These are phyloP conservation scores for Ophiocordyceps camponoti-saundersi DNA, from an alignment of 2,329 filamentous ascomycete genomes.

Conservation along the genomic window DNA sequence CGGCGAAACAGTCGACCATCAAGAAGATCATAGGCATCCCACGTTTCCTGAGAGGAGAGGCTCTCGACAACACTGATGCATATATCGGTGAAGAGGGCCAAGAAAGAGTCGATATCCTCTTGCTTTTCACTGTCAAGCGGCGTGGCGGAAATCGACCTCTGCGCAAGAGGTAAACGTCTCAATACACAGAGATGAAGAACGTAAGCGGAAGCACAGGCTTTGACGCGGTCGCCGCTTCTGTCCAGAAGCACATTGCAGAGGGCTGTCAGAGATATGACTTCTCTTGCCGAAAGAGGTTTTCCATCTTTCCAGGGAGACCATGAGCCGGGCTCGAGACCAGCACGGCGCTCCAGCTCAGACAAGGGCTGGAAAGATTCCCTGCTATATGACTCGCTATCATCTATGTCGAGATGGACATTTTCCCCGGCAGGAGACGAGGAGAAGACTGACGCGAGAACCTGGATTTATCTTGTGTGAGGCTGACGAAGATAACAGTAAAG, in stretches of 20 bases:
- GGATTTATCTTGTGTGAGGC: not conserved
- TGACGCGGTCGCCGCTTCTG: not conserved
- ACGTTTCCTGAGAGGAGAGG: slow-evolving; percentile 1
- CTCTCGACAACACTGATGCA: slow-evolving; percentile 7
- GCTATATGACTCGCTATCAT: not conserved
- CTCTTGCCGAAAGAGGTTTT: slow-evolving; percentile 3
- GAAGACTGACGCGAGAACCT: not conserved
- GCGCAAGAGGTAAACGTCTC: slow-evolving; percentile 7
- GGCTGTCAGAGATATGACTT: slow-evolving; percentile 6
- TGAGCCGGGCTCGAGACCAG: not conserved
- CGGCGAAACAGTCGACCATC: slow-evolving; percentile 13
- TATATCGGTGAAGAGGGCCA: slow-evolving; percentile 5
- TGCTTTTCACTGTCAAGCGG: not conserved
- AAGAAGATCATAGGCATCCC: slow-evolving; percentile 15
- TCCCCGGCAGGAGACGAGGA: not conserved
- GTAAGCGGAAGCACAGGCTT: slow-evolving; percentile 5
- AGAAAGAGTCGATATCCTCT: slow-evolving; percentile 1
- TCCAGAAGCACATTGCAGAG: slow-evolving; percentile 4
- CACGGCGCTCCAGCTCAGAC: not conserved
- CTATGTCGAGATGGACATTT: not conserved
- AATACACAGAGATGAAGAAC: slow-evolving; percentile 11
- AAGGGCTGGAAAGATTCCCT: not conserved
- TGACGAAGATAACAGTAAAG: not conserved
- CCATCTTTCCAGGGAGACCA: slow-evolving; percentile 5
- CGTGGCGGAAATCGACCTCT: slow-evolving; percentile 6